Conservation (phyloP, 2,329 filamentous ascomycete genomes). For the Fusarium sp. region DNA sequence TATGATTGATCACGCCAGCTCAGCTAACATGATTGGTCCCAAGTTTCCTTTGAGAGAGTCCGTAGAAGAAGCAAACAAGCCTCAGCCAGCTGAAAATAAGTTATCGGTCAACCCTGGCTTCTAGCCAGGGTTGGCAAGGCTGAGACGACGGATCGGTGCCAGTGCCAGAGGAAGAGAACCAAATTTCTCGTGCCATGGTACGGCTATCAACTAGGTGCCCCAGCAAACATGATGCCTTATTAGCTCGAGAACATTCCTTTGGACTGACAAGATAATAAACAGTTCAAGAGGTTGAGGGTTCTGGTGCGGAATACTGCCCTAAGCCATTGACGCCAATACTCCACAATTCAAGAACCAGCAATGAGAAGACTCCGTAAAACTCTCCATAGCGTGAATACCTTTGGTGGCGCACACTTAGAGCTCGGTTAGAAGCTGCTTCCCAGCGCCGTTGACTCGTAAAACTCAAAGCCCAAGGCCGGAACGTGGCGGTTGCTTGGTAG, state of each 20-base stretch:
- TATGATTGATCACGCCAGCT: slow-evolving; percentile 42
- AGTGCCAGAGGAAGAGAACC: slow-evolving; percentile 17
- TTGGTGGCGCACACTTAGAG: slow-evolving; percentile 27
- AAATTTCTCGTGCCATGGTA: slow-evolving; percentile 23
- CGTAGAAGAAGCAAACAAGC: slow-evolving; percentile 32
- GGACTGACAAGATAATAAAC: not conserved
- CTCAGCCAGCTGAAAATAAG: not conserved
- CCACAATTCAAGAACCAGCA: not conserved
- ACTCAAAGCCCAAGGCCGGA: not conserved
- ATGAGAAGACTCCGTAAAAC: not conserved
- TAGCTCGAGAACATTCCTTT: not conserved
- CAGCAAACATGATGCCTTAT: not conserved
- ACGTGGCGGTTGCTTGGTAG: slow-evolving; percentile 7
- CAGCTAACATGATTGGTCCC: slow-evolving; percentile 20
- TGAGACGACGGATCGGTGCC: slow-evolving; percentile 38
- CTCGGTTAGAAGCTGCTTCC: slow-evolving; percentile 4
- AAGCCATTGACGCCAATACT: not conserved
- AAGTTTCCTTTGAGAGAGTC: not conserved
- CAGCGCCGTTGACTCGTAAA: slow-evolving; percentile 18
- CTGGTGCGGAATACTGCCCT: slow-evolving; percentile 2
- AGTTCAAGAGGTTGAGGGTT: not conserved
- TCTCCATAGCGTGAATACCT: slow-evolving; percentile 1
- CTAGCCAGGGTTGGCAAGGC: slow-evolving; percentile 38
- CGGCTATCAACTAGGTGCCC: not conserved
- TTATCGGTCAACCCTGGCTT: slow-evolving; percentile 3